Evolutionary conservation across 202 grass and related monocot species (phyloP), one percentile per base, ranked within the genome.

Genomic region (Cymbopogon flexuosus): DNA sequence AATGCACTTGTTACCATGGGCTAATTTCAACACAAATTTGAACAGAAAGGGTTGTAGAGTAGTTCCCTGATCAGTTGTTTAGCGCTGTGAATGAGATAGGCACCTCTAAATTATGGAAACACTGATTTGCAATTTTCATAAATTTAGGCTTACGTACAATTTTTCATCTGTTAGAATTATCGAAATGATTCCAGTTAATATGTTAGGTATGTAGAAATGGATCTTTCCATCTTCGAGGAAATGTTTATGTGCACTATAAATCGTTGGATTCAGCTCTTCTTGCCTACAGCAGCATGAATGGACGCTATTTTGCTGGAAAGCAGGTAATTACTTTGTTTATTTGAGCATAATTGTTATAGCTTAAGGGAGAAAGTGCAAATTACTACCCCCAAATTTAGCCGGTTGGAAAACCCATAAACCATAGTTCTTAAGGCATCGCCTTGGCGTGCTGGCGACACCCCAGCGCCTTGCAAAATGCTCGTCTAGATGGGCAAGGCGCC

Each of bases 191-290:
- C 31, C 14, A 63, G 8, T 78, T 66, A 73, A 68, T 79, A 69
- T 85, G 54, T 84, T 84, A 98, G 96, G 96, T 93, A 59, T 95
- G 92, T 89, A 84, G 87, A 76, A 98, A 98, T 87, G 92, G 96
- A 83, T 95, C 92, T 47, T 80, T 91, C 62, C 92, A 98, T 98
- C 88, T 98, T 46, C 88, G 92, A 82, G 96, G 96, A 75, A 98
- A 98, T 80, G 88, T 91, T 47, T 98, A 98, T 45, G 92, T 95
- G 77, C 88, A 95, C 71, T 98, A 95, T 73, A 95, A 91, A 71
- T 90, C 92, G 54, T 87, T 98, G 85, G 90, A 93, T 83, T 95
- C 92, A 39, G 92, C 92, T 80, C 76, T 95, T 88, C 82, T 98
- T 84, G 92, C 96, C 39, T 95, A 91, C 84, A 90, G 59, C 82